Evolutionary conservation across 2,329 filamentous ascomycete species (phyloP), one percentile per base, ranked within the genome.

Genomic region (Amphichorda felina): DNA sequence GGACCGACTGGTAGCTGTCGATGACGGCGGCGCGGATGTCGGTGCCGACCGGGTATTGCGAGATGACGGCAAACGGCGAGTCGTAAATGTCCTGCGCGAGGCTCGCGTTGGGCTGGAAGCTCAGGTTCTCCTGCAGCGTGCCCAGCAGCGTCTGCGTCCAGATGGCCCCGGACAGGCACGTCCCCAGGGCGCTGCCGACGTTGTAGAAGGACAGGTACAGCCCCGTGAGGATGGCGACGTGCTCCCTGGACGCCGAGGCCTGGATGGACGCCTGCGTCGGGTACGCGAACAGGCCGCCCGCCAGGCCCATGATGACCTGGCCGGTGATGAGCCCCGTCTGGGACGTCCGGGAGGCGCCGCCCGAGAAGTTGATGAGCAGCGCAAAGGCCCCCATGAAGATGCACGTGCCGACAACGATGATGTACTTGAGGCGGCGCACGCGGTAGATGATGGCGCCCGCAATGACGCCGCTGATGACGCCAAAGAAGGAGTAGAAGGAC

Each of bases 311-410:
- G 2, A 77, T 50, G 2, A 77, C 53, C 43, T 78, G 70, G 0
- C 61, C 70, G 2, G 63, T 63, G 33, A 78, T 64, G 14, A 78
- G 59, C 2, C 73, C 74, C 0, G 61, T 56, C 29, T 68, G 57
- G 3, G 57, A 60, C 0, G 55, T 49, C 0, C 44, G 25, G 2
- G 51, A 56, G 0, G 58, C 51, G 2, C 68, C 70, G 10, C 72
- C 71, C 2, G 70, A 66, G 45, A 62, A 74, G 25, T 61, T 49
- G 38, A 75, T 74, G 5, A 78, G 56, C 5, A 77, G 53, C 2
- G 64, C 68, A 43, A 74, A 74, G 0, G 71, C 70, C 4, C 66
- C 59, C 47, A 70, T 63, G 48, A 74, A 77, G 0, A 76, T 51
- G 4, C 61, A 49, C 0, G 71, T 75, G 9, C 73, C 74, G 2